These are phyloP conservation scores for Akanthomyces lecanii DNA, from an alignment of 2,329 filamentous ascomycete species.

Conservation along the genomic window DNA sequence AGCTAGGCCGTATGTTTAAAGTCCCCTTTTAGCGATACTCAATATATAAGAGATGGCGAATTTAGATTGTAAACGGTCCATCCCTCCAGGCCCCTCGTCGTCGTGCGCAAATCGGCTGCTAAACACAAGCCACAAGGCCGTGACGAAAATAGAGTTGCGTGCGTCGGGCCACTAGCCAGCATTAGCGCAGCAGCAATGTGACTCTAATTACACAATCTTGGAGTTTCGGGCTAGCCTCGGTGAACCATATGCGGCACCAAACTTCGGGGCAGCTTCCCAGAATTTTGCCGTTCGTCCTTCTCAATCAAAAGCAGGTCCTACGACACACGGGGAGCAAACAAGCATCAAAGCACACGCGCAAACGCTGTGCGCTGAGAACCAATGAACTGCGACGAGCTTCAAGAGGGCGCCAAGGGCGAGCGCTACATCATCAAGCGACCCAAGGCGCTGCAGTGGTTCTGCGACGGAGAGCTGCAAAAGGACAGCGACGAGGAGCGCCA, in stretches of 20 bases:
- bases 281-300: neutral
- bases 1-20: no score
- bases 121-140: neutral
- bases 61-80: no score
- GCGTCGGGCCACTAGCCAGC: neutral
- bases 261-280: neutral
- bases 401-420: conserved; percentile 27
- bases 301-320: neutral
- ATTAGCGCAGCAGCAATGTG: neutral
- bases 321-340: neutral
- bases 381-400: conserved; percentile 37
- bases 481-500: conserved; percentile 41
- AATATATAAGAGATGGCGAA: neutral
- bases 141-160: neutral
- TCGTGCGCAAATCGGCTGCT: no score
- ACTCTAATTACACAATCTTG: neutral
- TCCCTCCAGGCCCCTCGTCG: neutral
- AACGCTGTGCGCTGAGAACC: neutral
- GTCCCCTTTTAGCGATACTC: no score
- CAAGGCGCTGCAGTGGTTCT: conserved; percentile 43
- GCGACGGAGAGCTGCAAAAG: conserved; percentile 38
- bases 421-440: conserved; percentile 35
- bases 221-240: neutral
- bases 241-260: neutral
- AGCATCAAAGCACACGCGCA: neutral